Base-by-base conservation (phyloP, 192 early-diverging fungal genomes). In the Endogone sp. region DNA sequence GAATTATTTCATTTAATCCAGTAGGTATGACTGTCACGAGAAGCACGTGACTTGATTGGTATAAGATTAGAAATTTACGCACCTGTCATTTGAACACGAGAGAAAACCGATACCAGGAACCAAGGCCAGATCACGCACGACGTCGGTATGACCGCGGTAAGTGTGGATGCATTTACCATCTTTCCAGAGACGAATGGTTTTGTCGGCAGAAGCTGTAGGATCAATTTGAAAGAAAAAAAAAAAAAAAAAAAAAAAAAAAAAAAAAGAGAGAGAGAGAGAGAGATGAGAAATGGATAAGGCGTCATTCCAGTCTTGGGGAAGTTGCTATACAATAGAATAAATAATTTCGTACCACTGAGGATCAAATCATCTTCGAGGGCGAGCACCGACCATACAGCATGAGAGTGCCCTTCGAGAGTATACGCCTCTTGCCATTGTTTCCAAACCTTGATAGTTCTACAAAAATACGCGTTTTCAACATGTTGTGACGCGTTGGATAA, bases 301-400 rank as follows among this genome's bases (percentile, higher is more conserved):
- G n/a, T n/a, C n/a, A n/a, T n/a, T n/a, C n/a, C n/a, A n/a, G n/a
- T n/a, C n/a, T n/a, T n/a, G n/a, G n/a, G n/a, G n/a, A 65, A 8
- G 30, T 29, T n/a, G 29, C 21, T n/a, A n/a, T n/a, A n/a, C n/a
- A n/a, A n/a, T 0, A 64, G 23, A 2, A 24, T 29, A 20, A n/a
- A 11, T 23, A 24, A 30, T 11, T 27, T 24, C 57, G 3, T 85
- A 92, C 92, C 93, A 54, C 94, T 97, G 16, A 97, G 71, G 44
- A 93, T 75, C 3, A 79, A 72, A 0, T 89, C 86, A 64, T 93
- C 89, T 23, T 84, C 79, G 4, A 95, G 64, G 2, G 84, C 82
- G n/a, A 97, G 68, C 13, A 96, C 93, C n/a, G 86, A 86, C 97
- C 97, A 98, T 8, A 99, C 93, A 6, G 96, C 92, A 26, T 86